A percentile compares a stretch with the other conserved stretches of the same genome.
These are phyloP conservation scores for Emydomyces testavorans DNA, from an alignment of 2,329 filamentous ascomycete genomes.

Conservation along the genomic window DNA sequence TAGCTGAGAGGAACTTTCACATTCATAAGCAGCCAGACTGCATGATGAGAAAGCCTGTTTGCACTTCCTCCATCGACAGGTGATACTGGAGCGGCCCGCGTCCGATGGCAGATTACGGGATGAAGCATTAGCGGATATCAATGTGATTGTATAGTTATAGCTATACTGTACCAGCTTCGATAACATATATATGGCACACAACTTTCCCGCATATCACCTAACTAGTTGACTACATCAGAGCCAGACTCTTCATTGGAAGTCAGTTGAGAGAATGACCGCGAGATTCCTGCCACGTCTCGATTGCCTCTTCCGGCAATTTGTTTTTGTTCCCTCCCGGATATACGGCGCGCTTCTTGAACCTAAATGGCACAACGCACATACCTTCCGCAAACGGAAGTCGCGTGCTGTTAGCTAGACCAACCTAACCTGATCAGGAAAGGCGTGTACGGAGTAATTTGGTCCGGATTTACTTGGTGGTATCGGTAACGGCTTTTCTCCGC, in stretches of 20 bases:
- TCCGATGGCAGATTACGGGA: constrained; percentile 1
- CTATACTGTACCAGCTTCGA: no score
- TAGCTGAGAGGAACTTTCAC: no score
- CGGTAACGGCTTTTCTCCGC: not conserved
- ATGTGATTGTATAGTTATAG: not conserved
- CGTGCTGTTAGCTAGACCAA: no score
- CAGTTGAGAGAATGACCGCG: not conserved
- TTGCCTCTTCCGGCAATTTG: not conserved
- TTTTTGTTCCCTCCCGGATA: not conserved
- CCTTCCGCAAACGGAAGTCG: not conserved
- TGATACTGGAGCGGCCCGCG: not conserved
- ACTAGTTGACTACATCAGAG: no score
- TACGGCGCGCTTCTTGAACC: not conserved
- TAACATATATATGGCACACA: no score
- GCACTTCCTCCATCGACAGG: no score
- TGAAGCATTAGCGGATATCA: not conserved
- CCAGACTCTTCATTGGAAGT: not conserved
- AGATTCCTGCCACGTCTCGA: not conserved
- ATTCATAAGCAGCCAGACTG: no score
- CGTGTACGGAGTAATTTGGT: not conserved
- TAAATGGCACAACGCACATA: not conserved
- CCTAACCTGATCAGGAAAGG: not conserved
- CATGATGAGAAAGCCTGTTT: no score
- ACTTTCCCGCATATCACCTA: no score
- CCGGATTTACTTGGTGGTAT: not conserved